A percentile compares a stretch with the other conserved stretches of the same genome.
phyloP scores from a whole-genome alignment of 2,329 filamentous ascomycete species.

The Alternaria triticimaculans region DNA sequence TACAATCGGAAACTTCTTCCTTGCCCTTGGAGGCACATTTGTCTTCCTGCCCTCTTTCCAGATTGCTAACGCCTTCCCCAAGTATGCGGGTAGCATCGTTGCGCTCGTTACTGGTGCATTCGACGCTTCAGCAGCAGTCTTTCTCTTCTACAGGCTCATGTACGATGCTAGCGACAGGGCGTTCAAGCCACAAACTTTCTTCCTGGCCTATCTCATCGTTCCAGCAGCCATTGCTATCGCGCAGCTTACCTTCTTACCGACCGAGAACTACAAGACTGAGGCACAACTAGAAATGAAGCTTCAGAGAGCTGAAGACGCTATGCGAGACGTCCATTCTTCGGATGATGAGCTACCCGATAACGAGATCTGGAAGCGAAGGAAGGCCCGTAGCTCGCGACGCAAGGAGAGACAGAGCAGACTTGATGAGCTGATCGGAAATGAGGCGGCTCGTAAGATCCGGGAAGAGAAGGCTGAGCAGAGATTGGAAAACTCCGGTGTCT shows the following conservation, averaged over 20 bases:
- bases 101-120: conserved; percentile 82
- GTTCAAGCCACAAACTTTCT: conserved; percentile 73
- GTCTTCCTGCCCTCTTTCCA: conserved; percentile 85
- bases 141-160: conserved; percentile 74
- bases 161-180: conserved; percentile 65
- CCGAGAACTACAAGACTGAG: conserved; percentile 76
- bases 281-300: conserved; percentile 47
- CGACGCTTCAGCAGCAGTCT: conserved; percentile 80
- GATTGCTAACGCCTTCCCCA: conserved; percentile 82
- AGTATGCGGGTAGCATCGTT: conserved; percentile 77
- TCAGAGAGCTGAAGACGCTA: conserved; percentile 37
- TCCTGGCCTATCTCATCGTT: conserved; percentile 73
- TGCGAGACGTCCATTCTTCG: conserved; percentile 58
- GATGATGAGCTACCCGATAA: conserved; percentile 62
- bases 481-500: conserved; percentile 75
- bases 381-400: conserved; percentile 50
- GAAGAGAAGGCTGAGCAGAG: conserved; percentile 68
- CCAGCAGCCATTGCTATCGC: conserved; percentile 69
- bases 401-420: conserved; percentile 71
- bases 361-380: conserved; percentile 53
- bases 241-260: conserved; percentile 76
- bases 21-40: conserved; percentile 80
- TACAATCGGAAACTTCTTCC: conserved; percentile 74
- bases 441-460: conserved; percentile 66
- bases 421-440: conserved; percentile 72